Percentiles rank a stretch among this genome's conserved stretches.
Evolutionary conservation across 208 protist genomes (phyloP).

Genomic region (Acanthamoeba lenticulata): DNA sequence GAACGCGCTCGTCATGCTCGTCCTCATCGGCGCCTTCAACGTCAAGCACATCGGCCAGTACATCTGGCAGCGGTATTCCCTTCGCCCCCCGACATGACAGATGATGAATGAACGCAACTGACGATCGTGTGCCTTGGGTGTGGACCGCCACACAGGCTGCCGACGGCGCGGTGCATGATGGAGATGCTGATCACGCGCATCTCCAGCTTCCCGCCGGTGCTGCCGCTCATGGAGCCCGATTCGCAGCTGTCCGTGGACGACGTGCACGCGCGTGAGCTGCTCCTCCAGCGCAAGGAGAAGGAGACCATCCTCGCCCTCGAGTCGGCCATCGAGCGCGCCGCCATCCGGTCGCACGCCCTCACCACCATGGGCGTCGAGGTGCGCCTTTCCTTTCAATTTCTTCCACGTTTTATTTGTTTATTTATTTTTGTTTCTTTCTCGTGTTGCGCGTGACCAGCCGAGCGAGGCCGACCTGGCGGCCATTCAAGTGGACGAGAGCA

Average conservation of each 20-base stretch:
- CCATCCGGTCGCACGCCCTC: not conserved
- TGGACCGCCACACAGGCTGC: too few relatives aligned
- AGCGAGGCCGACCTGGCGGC: not conserved
- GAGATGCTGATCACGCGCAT: conserved; percentile 65
- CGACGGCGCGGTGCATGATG: conserved; percentile 38
- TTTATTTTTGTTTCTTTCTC: too few relatives aligned
- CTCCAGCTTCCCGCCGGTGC: conserved; percentile 40
- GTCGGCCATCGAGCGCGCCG: not conserved
- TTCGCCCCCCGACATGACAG: not conserved
- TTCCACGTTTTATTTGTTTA: not conserved
- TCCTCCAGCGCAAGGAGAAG: not conserved
- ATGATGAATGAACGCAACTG: too few relatives aligned
- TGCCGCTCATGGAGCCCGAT: conserved; percentile 9
- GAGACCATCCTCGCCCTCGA: not conserved
- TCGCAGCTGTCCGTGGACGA: not conserved
- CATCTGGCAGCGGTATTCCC: conserved; percentile 26
- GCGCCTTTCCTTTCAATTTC: not conserved
- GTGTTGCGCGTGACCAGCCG: not conserved
- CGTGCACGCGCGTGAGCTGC: not conserved
- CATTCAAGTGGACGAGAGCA: not conserved
- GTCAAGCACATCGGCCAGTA: conserved; percentile 14
- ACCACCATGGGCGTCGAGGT: not conserved
- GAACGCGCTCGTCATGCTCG: conserved; percentile 37
- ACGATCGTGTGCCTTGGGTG: too few relatives aligned
- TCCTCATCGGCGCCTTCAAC: conserved; percentile 45